phyloP scores from a whole-genome alignment of 2,329 filamentous ascomycete genomes.

The Aspergillus melleus region DNA sequence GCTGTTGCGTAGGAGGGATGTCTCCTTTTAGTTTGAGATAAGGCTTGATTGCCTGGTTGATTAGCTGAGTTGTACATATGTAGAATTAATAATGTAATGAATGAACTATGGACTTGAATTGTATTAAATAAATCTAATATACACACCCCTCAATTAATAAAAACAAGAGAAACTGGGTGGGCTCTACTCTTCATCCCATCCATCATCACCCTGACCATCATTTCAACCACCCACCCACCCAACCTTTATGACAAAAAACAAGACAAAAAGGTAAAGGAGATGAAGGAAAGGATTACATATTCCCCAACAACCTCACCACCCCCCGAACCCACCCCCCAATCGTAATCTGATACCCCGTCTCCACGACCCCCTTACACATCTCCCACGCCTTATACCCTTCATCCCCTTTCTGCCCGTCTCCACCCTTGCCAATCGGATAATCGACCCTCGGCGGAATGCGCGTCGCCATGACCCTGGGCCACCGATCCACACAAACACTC shows the following conservation, averaged over 20 bases:
- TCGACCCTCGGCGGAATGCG: constrained; percentile 76
- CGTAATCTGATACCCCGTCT: constrained; percentile 48
- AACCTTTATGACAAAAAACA: neutral
- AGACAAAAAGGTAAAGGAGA: neutral
- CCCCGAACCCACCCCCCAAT: constrained; percentile 42
- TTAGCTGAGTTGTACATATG: too few species aligned
- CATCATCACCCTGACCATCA: too few species aligned
- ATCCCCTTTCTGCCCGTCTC: constrained; percentile 53
- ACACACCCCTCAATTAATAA: too few species aligned
- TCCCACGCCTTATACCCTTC: constrained; percentile 65
- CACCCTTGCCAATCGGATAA: constrained; percentile 73
- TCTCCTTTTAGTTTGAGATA: too few species aligned
- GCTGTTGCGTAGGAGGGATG: neutral
- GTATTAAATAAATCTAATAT: too few species aligned
- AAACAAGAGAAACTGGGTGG: too few species aligned
- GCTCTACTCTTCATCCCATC: too few species aligned
- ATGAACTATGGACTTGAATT: too few species aligned
- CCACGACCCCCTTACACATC: constrained; percentile 46
- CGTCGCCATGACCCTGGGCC: constrained; percentile 60
- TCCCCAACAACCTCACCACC: constrained; percentile 38
- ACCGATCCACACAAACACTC: constrained; percentile 76
- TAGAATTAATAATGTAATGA: neutral
- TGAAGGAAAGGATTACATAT: constrained; percentile 29
- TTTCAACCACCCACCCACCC: too few species aligned
- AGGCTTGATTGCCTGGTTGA: too few species aligned